Evolutionary conservation across 202 grass and related monocot genomes (phyloP), one percentile per base, ranked within the genome.

Genomic region (Bolboschoenoplectus hybrid): DNA sequence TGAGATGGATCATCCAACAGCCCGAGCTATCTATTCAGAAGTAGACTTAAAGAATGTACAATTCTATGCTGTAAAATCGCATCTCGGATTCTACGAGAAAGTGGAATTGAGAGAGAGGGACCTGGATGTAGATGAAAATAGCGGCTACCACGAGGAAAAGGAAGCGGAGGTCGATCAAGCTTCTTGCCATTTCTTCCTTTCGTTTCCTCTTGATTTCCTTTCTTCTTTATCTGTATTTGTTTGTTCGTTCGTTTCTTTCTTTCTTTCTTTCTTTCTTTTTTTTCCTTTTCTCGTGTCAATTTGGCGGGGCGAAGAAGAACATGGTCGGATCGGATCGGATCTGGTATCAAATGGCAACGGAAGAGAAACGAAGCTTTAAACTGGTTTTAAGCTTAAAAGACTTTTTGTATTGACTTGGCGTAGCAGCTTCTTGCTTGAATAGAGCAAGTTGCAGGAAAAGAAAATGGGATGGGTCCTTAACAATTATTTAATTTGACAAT

Each of bases 121-220:
- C 95, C 84, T 97, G 95, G 91, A 97, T 94, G 88, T 88, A 97
- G 86, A 97, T 97, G 77, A 97, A 97, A 76, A 88, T 89, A 38
- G 71, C 91, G 2, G 88, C 88, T 3, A 91, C 91, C 68, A 81
- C 60, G 50, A 93, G 63, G 75, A 97, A 88, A 80, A 97, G 89
- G 45, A 97, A 53, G 71, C 92, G 91, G 63, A 94, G 78, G 64
- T 94, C 85, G 80, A 85, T 70, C 70, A 87, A 56, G 39, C 41
- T 83, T 46, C 75, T 93, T 82, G 85, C 91, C 92, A 97, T 97
- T 70, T 43, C 67, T 16, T 36, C 11, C 12, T 19, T 26, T 79
- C 20, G 8, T 47, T 20, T 38, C 20, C 69, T 9, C 19, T 13
- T 9, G n/a, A 8, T 58, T 35, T 17, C 7, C 45, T 51, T 51